Evolutionary conservation across 305 asterid genomes (phyloP), one percentile per base, ranked within the genome.

Genomic region (Euphrasia arctica): DNA sequence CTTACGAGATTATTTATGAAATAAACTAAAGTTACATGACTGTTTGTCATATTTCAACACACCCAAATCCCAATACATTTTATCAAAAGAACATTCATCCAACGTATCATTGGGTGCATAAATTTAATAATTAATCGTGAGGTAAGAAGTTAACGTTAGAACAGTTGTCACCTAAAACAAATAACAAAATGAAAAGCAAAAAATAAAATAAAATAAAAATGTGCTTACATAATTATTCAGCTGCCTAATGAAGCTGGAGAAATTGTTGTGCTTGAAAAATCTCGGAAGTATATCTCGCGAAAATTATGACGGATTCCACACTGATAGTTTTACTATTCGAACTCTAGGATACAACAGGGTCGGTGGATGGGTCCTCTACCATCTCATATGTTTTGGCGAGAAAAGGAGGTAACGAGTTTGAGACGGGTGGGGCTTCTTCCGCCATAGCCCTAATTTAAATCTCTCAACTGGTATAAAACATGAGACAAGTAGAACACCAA

Each of bases 161-260:
- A 66, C 39, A 54, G 22, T 5, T 31, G 12, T 42, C 10, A 71
- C 34, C 10, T 18, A 65, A 41, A 45, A 54, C 56, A 63, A 61
- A 62, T 18, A 39, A 52, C 15, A 41, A 61, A 18, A 11, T 12
- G 18, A 4, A 13, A 4, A 42, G 22, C 22, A 57, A 14, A 25
- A 69, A 58, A 18, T 0, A 18, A 18, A 0, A 18, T 18, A 18
- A 18, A 18, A 18, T n/a, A 34, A 29, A 25, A 69, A 65, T 10
- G 43, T 32, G 66, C 85, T 80, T 75, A 88, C 93, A 54, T 88
- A 88, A 65, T 91, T 85, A 68, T 88, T 88, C 28, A 88, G 83
- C 80, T 88, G 94, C 71, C 94, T 78, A 58, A 86, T 77, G 67
- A 86, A 86, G 82, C 89, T 84, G 78, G 91, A 80, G 79, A 82